phyloP scores from a whole-genome alignment of 257 asterid species.

The Solanum medicagineum region DNA sequence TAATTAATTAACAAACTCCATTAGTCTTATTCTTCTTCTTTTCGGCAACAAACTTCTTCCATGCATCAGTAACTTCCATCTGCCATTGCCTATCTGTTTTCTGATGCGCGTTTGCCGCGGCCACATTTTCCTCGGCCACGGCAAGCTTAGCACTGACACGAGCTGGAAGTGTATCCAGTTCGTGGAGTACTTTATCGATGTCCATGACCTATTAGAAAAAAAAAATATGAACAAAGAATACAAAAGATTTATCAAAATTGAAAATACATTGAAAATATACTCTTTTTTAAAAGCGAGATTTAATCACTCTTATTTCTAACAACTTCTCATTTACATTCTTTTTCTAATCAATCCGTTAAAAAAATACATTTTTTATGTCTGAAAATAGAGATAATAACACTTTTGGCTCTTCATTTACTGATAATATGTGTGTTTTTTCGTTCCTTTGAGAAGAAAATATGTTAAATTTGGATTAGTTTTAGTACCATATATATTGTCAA shows the following conservation, averaged over 20 bases:
- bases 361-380: neutral
- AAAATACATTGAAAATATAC: neutral
- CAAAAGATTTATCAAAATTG: neutral
- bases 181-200: slow-evolving; percentile 59
- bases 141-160: slow-evolving; percentile 41
- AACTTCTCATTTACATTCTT: neutral
- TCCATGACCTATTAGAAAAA: slow-evolving; percentile 28
- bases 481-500: neutral
- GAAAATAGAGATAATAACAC: neutral
- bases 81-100: slow-evolving; percentile 49
- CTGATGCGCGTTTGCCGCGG: slow-evolving; percentile 11
- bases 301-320: neutral
- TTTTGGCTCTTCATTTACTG: neutral
- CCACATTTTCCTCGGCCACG: neutral
- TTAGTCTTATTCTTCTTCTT: slow-evolving; percentile 42
- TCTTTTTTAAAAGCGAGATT: neutral
- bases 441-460: neutral
- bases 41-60: slow-evolving; percentile 74
- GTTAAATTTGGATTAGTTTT: neutral
- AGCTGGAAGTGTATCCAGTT: slow-evolving; percentile 55
- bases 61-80: slow-evolving; percentile 54
- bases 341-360: neutral
- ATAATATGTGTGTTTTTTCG: neutral
- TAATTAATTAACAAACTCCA: slow-evolving; percentile 47
- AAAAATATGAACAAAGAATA: neutral